phyloP scores from a whole-genome alignment of 2,329 filamentous ascomycete species.

The Cladorrhinum sp. region DNA sequence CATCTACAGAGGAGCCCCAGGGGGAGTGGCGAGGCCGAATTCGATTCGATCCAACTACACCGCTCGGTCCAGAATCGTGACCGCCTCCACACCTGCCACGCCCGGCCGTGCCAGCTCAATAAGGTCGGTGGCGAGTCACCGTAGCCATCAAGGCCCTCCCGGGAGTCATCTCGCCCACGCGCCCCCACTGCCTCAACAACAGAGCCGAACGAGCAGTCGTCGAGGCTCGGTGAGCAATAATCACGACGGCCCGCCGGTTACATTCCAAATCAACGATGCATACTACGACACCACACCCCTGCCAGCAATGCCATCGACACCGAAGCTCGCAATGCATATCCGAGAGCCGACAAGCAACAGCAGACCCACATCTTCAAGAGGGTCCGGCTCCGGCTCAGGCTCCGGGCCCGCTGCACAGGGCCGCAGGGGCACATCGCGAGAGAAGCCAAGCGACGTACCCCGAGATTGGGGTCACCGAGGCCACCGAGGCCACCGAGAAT shows the following conservation, averaged over 20 bases:
- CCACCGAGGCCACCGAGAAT: neutral
- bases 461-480: neutral
- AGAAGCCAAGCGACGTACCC: neutral
- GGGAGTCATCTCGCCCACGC: neutral
- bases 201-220: slow-evolving; percentile 10
- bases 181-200: neutral
- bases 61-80: neutral
- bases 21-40: neutral
- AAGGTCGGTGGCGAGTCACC: slow-evolving; percentile 2
- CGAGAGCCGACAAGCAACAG: neutral
- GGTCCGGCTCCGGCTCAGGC: neutral
- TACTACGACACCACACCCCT: slow-evolving; percentile 21
- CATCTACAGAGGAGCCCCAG: neutral
- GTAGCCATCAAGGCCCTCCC: slow-evolving; percentile 1
- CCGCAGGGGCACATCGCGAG: neutral
- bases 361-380: slow-evolving; percentile 1
- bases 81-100: neutral
- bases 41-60: slow-evolving; percentile 8
- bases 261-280: slow-evolving; percentile 16
- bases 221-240: slow-evolving; percentile 8
- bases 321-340: neutral
- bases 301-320: neutral
- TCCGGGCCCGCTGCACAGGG: neutral
- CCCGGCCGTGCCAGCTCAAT: slow-evolving; percentile 14
- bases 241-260: neutral